A percentile compares a stretch with the other conserved stretches of the same genome.
Conservation (phyloP, 768 basidiomycete species). For the Trichaptum fuscoviolaceum region DNA sequence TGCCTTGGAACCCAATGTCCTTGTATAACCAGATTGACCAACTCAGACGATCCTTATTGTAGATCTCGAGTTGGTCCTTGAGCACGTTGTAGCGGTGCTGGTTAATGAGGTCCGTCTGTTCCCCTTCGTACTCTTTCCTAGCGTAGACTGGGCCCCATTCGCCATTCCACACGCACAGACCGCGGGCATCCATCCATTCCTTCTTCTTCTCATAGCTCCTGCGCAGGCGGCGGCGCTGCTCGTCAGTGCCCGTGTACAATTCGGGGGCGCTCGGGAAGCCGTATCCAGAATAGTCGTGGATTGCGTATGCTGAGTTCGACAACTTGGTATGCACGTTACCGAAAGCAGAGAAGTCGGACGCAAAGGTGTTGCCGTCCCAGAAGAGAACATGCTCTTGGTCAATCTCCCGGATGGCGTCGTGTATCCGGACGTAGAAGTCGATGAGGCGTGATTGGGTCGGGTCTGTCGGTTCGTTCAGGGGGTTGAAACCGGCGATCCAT, state of each 20-base stretch:
- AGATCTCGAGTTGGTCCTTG: conserved; percentile 68
- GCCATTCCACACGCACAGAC: conserved; percentile 71
- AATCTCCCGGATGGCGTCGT: conserved; percentile 63
- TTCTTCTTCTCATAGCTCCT: conserved; percentile 69
- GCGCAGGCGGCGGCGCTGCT: conserved; percentile 46
- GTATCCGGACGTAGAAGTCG: conserved; percentile 61
- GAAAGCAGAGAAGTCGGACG: conserved; percentile 71
- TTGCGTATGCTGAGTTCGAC: conserved; percentile 70
- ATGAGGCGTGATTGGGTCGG: conserved; percentile 58
- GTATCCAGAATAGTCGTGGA: conserved; percentile 73
- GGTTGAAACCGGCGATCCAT: conserved; percentile 87
- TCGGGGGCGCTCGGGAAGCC: conserved; percentile 64
- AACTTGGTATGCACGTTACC: conserved; percentile 57
- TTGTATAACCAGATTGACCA: conserved; percentile 57
- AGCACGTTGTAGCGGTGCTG: conserved; percentile 57
- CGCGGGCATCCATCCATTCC: conserved; percentile 67
- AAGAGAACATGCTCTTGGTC: conserved; percentile 72
- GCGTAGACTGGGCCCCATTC: conserved; percentile 86
- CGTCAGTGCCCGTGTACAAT: conserved; percentile 45
- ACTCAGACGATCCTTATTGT: conserved; percentile 41
- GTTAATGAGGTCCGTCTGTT: conserved; percentile 61
- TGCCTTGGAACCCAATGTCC: conserved; percentile 80
- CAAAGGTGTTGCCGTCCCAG: conserved; percentile 83
- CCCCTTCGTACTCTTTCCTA: conserved; percentile 50
- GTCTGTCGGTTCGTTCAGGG: conserved; percentile 81